A percentile compares a stretch with the other conserved stretches of the same genome.
Conservation (phyloP, 1,284 basidiomycete genomes). For the Peniophora sp. region DNA sequence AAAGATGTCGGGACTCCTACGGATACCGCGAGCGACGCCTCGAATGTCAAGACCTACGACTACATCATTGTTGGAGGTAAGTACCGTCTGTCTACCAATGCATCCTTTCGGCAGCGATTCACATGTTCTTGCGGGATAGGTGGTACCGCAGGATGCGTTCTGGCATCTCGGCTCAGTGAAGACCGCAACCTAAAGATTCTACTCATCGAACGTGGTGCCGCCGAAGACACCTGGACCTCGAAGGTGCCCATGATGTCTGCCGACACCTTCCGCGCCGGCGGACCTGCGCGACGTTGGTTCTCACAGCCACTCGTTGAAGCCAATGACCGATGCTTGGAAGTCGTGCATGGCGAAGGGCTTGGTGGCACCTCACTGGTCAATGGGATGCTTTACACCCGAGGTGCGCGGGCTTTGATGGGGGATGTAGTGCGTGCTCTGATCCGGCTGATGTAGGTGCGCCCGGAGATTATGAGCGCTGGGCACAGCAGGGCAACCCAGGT, state of each 20-base stretch:
- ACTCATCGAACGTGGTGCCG: background rate
- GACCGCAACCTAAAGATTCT: background rate
- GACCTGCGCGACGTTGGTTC: background rate
- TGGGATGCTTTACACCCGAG: conserved; percentile 22
- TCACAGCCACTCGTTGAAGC: conserved; percentile 8
- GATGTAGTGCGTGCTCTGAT: too few relatives aligned
- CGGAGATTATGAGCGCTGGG: conserved; percentile 23
- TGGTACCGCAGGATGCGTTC: background rate
- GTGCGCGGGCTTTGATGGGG: conserved; percentile 4
- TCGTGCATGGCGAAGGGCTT: conserved; percentile 27
- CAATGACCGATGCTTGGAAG: conserved; percentile 9
- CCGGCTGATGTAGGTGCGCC: conserved; percentile 9
- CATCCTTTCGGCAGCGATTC: too few relatives aligned
- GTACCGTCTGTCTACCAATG: too few relatives aligned
- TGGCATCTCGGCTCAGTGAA: background rate
- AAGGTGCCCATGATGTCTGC: background rate
- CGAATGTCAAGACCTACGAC: background rate
- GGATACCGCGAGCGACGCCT: background rate
- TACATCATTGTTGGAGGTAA: background rate
- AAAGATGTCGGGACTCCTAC: background rate
- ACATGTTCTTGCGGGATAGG: background rate
- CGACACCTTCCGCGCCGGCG: background rate
- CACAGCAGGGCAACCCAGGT: conserved; percentile 15
- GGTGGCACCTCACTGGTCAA: conserved; percentile 33
- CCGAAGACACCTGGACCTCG: background rate